A percentile compares a stretch with the other conserved stretches of the same genome.
These are phyloP conservation scores for Trichosporon faecale DNA, from an alignment of 1,284 basidiomycete species.

Conservation along the genomic window DNA sequence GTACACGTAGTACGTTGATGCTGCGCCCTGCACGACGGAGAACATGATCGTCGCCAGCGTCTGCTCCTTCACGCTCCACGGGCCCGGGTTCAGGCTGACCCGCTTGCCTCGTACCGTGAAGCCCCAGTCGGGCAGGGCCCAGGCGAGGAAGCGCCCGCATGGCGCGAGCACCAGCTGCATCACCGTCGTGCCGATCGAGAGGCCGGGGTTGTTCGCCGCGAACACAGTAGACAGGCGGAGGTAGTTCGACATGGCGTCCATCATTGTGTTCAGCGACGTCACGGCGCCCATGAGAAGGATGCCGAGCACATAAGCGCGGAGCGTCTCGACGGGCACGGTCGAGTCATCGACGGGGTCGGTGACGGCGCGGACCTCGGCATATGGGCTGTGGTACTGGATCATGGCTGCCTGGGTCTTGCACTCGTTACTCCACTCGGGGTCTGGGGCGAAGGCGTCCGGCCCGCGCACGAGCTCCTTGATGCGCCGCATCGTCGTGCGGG, in stretches of 20 bases:
- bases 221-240: constrained; percentile 11
- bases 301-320: constrained; percentile 20
- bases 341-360: constrained; percentile 18
- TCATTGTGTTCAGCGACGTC: constrained; percentile 15
- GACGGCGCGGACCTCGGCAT: constrained; percentile 25
- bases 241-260: background rate
- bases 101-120: constrained; percentile 19
- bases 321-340: constrained; percentile 17
- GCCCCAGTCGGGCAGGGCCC: constrained; percentile 18
- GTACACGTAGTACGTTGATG: constrained; percentile 7
- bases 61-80: constrained; percentile 34
- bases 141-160: background rate
- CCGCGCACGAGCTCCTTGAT: background rate
- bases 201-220: constrained; percentile 14
- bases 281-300: constrained; percentile 12
- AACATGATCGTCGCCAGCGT: constrained; percentile 12
- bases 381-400: constrained; percentile 16
- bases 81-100: constrained; percentile 30
- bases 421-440: constrained; percentile 15
- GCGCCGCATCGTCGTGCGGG: background rate
- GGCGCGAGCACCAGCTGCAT: constrained; percentile 17
- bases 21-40: constrained; percentile 4
- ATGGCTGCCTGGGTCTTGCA: background rate
- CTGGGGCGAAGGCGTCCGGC: background rate
- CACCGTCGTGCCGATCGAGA: constrained; percentile 10